These are phyloP conservation scores for Mortierella sp. DNA, from an alignment of 371 early-diverging fungal genomes.

Conservation along the genomic window DNA sequence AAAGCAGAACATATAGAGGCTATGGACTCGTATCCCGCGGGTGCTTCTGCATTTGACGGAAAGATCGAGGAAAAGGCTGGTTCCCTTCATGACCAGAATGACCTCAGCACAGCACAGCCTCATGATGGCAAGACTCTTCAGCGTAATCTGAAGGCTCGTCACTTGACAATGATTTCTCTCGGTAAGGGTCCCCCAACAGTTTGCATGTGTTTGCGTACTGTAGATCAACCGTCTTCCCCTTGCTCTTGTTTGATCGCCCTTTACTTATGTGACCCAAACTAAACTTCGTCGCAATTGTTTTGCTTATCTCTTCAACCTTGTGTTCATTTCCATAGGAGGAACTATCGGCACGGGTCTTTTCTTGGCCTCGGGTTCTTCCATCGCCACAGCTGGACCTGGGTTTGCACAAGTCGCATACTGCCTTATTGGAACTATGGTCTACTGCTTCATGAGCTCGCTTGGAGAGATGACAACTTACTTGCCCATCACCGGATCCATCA, in stretches of 20 bases:
- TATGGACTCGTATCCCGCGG: not conserved
- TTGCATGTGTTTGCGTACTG: not conserved
- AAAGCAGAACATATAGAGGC: slow-evolving; percentile 4
- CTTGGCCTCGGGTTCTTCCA: slow-evolving; percentile 80
- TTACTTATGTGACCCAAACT: not conserved
- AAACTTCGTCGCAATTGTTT: too few relatives aligned
- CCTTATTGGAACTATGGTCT: slow-evolving; percentile 81
- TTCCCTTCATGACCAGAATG: not conserved
- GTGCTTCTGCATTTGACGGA: too few relatives aligned
- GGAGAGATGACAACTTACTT: slow-evolving; percentile 89
- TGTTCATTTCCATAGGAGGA: slow-evolving; percentile 43
- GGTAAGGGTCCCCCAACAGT: slow-evolving; percentile 41
- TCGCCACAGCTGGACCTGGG: slow-evolving; percentile 82
- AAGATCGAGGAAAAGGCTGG: not conserved
- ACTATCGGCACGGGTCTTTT: slow-evolving; percentile 90
- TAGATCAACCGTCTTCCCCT: too few relatives aligned
- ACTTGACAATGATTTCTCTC: slow-evolving; percentile 82
- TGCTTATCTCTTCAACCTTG: not conserved
- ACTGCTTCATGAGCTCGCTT: slow-evolving; percentile 81
- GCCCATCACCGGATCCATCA: slow-evolving; percentile 87
- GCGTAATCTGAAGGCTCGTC: slow-evolving; percentile 73
- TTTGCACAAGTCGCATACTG: slow-evolving; percentile 80
- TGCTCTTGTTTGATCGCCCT: not conserved
- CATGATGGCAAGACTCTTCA: slow-evolving; percentile 48
- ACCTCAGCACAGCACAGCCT: slow-evolving; percentile 5